Conservation (phyloP, 179 eudicot genomes). For the Patellifolia procumbens region DNA sequence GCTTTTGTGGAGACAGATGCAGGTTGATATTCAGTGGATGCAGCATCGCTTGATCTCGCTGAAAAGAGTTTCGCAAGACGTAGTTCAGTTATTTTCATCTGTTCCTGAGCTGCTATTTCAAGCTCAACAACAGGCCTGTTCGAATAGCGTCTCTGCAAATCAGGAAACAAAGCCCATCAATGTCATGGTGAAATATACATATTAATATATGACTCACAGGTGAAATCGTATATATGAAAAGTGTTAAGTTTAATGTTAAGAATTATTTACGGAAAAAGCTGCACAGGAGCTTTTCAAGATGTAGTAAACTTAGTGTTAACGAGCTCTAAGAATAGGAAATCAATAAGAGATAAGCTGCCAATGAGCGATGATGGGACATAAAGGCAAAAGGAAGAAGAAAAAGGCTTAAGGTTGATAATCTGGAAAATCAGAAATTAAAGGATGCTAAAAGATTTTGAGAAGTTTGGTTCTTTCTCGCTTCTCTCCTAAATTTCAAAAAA, state of each 20-base stretch:
- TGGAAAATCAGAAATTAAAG: too few species aligned
- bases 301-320: too few species aligned
- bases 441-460: too few species aligned
- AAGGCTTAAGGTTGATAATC: too few species aligned
- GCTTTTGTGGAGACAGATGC: constrained; percentile 52
- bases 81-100: constrained; percentile 89
- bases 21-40: constrained; percentile 29
- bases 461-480: too few species aligned
- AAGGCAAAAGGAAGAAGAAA: too few species aligned
- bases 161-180: constrained; percentile 14
- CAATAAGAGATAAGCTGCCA: too few species aligned
- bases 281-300: too few species aligned
- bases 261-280: background rate
- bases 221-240: background rate
- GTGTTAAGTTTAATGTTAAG: background rate
- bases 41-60: constrained; percentile 35
- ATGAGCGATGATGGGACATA: too few species aligned
- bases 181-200: background rate
- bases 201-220: background rate
- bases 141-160: constrained; percentile 64
- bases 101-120: constrained; percentile 86
- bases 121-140: constrained; percentile 90
- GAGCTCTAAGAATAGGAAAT: too few species aligned
- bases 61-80: constrained; percentile 81
- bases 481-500: too few species aligned